Evolutionary conservation across 2,329 filamentous ascomycete species (phyloP), one percentile per base, ranked within the genome.

Genomic region (Colletotrichum godetiae): DNA sequence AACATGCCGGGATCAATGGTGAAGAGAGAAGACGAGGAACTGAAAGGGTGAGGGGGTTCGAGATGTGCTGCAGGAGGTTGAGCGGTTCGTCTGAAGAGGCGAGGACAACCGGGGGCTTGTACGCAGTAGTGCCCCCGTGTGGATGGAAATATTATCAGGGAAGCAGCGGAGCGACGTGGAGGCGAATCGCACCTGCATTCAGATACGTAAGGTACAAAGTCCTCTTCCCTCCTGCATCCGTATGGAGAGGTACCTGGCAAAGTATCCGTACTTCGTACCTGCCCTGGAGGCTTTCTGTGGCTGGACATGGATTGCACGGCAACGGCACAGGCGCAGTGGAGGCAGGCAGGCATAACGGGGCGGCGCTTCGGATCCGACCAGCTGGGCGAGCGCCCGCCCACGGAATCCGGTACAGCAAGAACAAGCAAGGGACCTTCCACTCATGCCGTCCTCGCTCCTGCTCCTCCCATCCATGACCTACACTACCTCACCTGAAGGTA

Each of bases 321-420:
- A 31, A 57, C 24, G 57, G 33, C 33, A 59, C 33, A 12, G 31
- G 33, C 15, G n/a, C 35, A 42, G 12, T 15, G 35, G 35, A 42
- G 35, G 35, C 8, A 37, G 57, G n/a, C 22, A 55, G 31, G 57
- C 22, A 42, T 12, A 59, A 31, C 19, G 33, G 31, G 33, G 52
- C 52, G 63, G 49, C 37, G 42, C 46, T 72, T 68, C 64, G 69
- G 58, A 63, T 62, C 69, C 69, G 65, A 46, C 29, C 22, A 42
- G 35, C 29, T 68, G 69, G 69, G 24, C n/a, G 22, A n/a, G 37
- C 42, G 55, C 55, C 37, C 11, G 12, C 55, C n/a, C 13, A n/a
- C 33, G 29, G n/a, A n/a, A 37, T 24, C 31, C 46, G 22, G 53
- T 33, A 56, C n/a, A 33, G 49, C 24, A 19, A 46, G 42, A 46